Evolutionary conservation across 805 yeast species (phyloP).

Genomic region (Lipomyces chichibuensis): DNA sequence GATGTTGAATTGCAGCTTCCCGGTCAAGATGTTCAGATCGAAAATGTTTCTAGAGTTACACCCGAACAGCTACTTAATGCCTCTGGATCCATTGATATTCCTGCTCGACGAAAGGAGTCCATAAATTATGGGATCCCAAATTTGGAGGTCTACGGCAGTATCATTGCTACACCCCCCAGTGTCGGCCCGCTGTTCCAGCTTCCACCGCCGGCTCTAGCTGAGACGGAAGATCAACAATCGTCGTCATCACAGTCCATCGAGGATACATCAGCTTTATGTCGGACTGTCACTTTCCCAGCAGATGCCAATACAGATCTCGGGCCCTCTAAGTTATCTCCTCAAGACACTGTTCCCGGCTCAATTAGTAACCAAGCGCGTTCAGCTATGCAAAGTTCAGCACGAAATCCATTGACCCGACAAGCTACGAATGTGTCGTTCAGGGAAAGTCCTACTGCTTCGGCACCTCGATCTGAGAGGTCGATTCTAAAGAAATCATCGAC

Average conservation of each 20-base stretch:
- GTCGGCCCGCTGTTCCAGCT: slow-evolving; percentile 11
- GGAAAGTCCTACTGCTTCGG: background rate
- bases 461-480: slow-evolving; percentile 6
- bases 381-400: background rate
- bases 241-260: background rate
- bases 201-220: slow-evolving; percentile 32
- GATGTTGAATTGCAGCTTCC: background rate
- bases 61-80: slow-evolving; percentile 28
- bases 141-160: slow-evolving; percentile 24
- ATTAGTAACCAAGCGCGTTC: background rate
- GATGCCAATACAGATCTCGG: slow-evolving; percentile 21
- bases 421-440: background rate
- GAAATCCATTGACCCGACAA: background rate
- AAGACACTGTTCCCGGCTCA: background rate
- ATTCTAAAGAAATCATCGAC: slow-evolving; percentile 14
- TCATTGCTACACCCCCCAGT: slow-evolving; percentile 34
- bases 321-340: slow-evolving; percentile 22
- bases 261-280: background rate
- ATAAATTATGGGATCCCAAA: background rate
- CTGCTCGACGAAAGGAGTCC: slow-evolving; percentile 1
- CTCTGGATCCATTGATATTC: slow-evolving; percentile 18
- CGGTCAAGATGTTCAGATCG: slow-evolving; percentile 1
- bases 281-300: slow-evolving; percentile 28
- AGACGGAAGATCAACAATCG: background rate
- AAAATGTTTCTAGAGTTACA: slow-evolving; percentile 13